phyloP scores from a whole-genome alignment of 495 filamentous ascomycete species.

The Opeltia flavorubescens region DNA sequence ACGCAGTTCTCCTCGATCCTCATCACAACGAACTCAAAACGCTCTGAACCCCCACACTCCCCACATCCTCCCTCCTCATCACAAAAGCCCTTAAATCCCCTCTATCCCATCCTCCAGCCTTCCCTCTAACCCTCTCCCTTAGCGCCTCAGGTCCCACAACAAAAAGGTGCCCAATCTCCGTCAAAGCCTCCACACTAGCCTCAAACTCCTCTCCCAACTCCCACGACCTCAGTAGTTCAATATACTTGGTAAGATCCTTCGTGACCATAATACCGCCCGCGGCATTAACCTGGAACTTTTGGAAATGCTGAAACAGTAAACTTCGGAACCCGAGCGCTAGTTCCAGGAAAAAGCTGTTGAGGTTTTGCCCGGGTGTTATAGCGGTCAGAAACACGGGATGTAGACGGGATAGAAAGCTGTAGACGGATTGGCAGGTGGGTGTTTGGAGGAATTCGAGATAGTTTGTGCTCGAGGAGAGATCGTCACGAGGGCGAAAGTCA shows the following conservation, averaged over 20 bases:
- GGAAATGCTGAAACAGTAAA: conserved; percentile 82
- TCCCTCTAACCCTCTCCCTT: conserved; percentile 55
- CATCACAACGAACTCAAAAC: conserved; percentile 47
- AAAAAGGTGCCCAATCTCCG: conserved; percentile 93
- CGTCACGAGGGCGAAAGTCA: conserved; percentile 85
- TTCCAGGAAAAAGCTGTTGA: conserved; percentile 67
- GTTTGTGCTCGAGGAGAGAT: conserved; percentile 40
- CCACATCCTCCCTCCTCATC: conserved; percentile 64
- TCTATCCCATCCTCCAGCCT: conserved; percentile 17
- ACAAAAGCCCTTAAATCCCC: conserved; percentile 72
- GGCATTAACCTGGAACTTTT: conserved; percentile 79
- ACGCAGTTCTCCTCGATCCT: background rate
- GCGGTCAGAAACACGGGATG: conserved; percentile 46
- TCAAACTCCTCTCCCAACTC: conserved; percentile 50
- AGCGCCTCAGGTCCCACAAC: conserved; percentile 86
- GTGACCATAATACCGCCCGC: conserved; percentile 88
- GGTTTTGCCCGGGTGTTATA: conserved; percentile 62
- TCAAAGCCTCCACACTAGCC: conserved; percentile 62
- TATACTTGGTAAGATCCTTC: conserved; percentile 89
- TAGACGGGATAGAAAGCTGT: conserved; percentile 56
- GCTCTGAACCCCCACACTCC: conserved; percentile 65
- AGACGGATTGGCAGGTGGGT: conserved; percentile 55
- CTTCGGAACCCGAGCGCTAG: conserved; percentile 64
- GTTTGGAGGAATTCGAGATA: conserved; percentile 77
- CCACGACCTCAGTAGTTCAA: conserved; percentile 68